Percentiles rank a stretch among this genome's conserved stretches.
These are phyloP conservation scores for Russula brevipes DNA, from an alignment of 768 basidiomycete genomes.

Conservation along the genomic window DNA sequence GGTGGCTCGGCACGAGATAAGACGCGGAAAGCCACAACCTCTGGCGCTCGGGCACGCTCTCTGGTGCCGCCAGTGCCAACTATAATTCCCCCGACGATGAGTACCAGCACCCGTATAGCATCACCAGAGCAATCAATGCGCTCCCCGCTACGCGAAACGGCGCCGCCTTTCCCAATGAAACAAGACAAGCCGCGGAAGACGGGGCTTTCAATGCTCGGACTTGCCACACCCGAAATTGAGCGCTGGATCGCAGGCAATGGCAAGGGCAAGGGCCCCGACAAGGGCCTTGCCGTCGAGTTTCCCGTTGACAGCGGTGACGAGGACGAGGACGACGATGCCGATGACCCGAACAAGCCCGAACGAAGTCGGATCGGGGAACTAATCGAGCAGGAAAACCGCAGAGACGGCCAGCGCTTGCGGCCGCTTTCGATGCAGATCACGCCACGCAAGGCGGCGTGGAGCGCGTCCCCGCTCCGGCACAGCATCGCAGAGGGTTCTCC, in stretches of 20 bases:
- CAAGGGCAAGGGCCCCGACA: not conserved
- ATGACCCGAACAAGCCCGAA: constrained; percentile 27
- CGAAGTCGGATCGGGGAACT: constrained; percentile 33
- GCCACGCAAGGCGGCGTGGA: constrained; percentile 41
- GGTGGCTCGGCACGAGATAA: constrained; percentile 1
- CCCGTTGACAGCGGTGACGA: constrained; percentile 44
- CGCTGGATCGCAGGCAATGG: constrained; percentile 45
- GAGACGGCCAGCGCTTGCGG: constrained; percentile 37
- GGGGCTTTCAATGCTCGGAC: constrained; percentile 34
- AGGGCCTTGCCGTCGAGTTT: constrained; percentile 34
- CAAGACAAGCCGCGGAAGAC: constrained; percentile 19
- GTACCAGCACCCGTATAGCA: constrained; percentile 18
- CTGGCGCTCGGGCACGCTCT: constrained; percentile 5
- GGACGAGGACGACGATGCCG: constrained; percentile 31
- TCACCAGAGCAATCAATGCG: constrained; percentile 23
- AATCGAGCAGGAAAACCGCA: constrained; percentile 45
- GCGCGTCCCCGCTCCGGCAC: constrained; percentile 33
- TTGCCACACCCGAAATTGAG: constrained; percentile 52
- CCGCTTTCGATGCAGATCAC: constrained; percentile 43
- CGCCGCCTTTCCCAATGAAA: constrained; percentile 32
- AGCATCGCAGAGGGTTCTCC: constrained; percentile 37
- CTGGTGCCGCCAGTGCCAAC: constrained; percentile 17
- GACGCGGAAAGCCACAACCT: constrained; percentile 8
- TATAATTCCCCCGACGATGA: not conserved
- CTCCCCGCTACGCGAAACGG: constrained; percentile 23